A percentile compares a stretch with the other conserved stretches of the same genome.
Conservation (phyloP, 257 asterid genomes). For the Mentha longifolia region DNA sequence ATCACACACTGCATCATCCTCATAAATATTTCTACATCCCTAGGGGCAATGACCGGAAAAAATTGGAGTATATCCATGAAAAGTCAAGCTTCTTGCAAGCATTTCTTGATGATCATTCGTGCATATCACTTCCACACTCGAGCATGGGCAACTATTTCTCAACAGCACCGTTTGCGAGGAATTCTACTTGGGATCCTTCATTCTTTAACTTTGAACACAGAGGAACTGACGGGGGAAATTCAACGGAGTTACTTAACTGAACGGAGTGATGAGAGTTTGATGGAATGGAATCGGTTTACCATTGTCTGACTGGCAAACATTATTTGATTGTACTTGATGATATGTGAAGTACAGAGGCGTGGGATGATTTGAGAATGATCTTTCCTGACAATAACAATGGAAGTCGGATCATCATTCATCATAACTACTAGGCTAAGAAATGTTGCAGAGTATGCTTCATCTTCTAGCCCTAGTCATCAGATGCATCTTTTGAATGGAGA, state of each 20-base stretch:
- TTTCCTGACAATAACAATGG: conserved; percentile 37
- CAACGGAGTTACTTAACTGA: background rate
- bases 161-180: conserved; percentile 5
- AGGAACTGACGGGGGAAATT: background rate
- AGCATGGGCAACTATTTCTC: conserved; percentile 35
- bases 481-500: conserved; percentile 32
- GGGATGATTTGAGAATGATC: conserved; percentile 36
- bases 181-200: conserved; percentile 29
- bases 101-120: too few species aligned
- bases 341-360: conserved; percentile 33
- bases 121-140: conserved; percentile 30
- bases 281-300: background rate
- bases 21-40: too few species aligned
- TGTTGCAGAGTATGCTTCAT: conserved; percentile 23
- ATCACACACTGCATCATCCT: too few species aligned
- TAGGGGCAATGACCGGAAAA: too few species aligned
- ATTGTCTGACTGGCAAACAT: conserved; percentile 28
- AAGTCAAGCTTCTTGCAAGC: too few species aligned
- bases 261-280: background rate
- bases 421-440: conserved; percentile 33
- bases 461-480: conserved; percentile 19
- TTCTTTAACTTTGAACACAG: conserved; percentile 26
- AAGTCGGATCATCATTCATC: conserved; percentile 34
- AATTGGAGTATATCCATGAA: too few species aligned
- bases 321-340: conserved; percentile 38